Evolutionary conservation across 805 yeast species (phyloP), one percentile per base, ranked within the genome.

Genomic region (Candida insectalens): DNA sequence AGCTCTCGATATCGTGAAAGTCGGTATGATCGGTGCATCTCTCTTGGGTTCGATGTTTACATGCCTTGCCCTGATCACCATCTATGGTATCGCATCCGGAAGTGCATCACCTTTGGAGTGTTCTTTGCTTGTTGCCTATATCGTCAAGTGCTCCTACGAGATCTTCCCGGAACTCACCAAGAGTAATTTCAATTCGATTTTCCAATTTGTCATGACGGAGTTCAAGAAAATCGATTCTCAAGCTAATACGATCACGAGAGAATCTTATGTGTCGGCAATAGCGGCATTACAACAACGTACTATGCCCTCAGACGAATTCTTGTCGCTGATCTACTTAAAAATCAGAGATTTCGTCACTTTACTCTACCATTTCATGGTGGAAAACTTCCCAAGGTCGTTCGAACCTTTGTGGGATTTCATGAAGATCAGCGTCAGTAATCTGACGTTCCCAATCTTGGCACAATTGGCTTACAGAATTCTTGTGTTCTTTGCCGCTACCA

Each of bases 51-150:
- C 88, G 2, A 76, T 83, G 5, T 65, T 92, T 40, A 83, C 96
- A 0, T 58, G 78, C 33, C 79, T 92, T 2, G 60, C 74, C 2
- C 74, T 83, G 14, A 55, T 92, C 25, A 85, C 95, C 1, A 54
- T 83, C 3, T 85, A 71, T 55, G 98, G 96, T 2, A 84, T 92
- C 22, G 69, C 82, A 15, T 74, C 89, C 2, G 79, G 80, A 5
- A 73, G 71, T 39, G 96, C 96, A 3, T 78, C 89, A n/a, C 77
- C 89, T n/a, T 69, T 88, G 33, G 98, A 92, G 57, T 72, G 87
- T 21, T 81, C 95, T 9, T 60, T 89, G 37, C 67, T 92, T 47
- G 77, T 87, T 51, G 89, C 94, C 6, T 92, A 92, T 57, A 78
- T 89, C 40, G 95, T 92, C 19, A 82, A 94, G 51, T 85, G 95